Evolutionary conservation across 345 rosid species (phyloP).

Genomic region (Populus davidiana): DNA sequence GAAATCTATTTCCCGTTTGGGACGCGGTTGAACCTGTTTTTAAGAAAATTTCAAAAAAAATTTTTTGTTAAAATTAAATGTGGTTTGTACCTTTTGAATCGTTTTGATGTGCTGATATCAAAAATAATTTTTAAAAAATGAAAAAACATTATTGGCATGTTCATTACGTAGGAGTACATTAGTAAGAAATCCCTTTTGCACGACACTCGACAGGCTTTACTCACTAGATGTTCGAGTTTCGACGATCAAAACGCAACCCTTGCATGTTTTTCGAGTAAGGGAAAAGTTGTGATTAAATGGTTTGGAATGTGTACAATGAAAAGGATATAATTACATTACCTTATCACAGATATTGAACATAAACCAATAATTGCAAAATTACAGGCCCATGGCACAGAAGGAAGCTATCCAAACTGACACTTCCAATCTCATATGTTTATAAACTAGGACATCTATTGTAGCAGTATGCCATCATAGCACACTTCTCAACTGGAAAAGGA

Average conservation of each 20-base stretch:
- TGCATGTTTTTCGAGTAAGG: background rate
- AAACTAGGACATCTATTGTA: background rate
- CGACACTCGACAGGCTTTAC: background rate
- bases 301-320: background rate
- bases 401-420: background rate
- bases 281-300: background rate
- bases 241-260: background rate
- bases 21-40: too few species aligned
- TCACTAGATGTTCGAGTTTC: background rate
- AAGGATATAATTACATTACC: background rate
- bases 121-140: too few species aligned
- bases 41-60: too few species aligned
- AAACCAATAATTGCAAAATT: slow-evolving; percentile 7
- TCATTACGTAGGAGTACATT: too few species aligned
- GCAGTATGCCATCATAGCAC: slow-evolving; percentile 1
- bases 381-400: slow-evolving; percentile 1
- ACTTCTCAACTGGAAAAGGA: slow-evolving; percentile 2
- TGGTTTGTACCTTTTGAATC: too few species aligned
- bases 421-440: slow-evolving; percentile 1
- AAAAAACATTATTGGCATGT: too few species aligned
- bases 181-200: background rate
- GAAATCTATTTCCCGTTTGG: too few species aligned
- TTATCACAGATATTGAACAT: background rate
- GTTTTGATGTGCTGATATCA: too few species aligned
- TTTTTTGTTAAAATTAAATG: too few species aligned